Percentiles rank a stretch among this genome's conserved stretches.
Evolutionary conservation across 306 rosid species (phyloP).

Genomic region (Vigna trinervia): DNA sequence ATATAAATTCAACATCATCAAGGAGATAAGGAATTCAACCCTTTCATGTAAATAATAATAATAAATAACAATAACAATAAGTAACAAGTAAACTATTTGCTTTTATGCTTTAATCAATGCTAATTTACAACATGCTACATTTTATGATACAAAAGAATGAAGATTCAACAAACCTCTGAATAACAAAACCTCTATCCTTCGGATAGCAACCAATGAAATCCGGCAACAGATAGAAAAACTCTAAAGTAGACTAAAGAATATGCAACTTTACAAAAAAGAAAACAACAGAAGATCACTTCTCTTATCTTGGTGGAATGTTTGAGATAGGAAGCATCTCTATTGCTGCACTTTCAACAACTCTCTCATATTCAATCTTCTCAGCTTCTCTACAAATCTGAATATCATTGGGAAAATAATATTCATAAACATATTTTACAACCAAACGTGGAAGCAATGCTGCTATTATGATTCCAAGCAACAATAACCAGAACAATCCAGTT

Average conservation of each 20-base stretch:
- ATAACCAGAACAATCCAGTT: slow-evolving; percentile 67
- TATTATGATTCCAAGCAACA: slow-evolving; percentile 64
- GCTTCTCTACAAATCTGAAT: slow-evolving; percentile 86
- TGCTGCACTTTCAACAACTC: slow-evolving; percentile 59
- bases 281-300: slow-evolving; percentile 44
- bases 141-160: slow-evolving; percentile 44
- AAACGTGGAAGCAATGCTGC: slow-evolving; percentile 77
- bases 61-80: background rate
- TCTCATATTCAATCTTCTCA: slow-evolving; percentile 58
- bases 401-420: slow-evolving; percentile 68
- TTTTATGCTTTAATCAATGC: slow-evolving; percentile 17
- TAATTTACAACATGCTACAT: slow-evolving; percentile 51
- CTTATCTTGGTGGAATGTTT: slow-evolving; percentile 49
- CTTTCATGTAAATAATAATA: background rate
- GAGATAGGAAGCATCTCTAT: slow-evolving; percentile 77
- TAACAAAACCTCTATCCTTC: slow-evolving; percentile 63
- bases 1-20: slow-evolving; percentile 4
- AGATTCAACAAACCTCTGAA: slow-evolving; percentile 42
- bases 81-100: slow-evolving; percentile 29
- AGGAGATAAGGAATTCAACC: slow-evolving; percentile 19
- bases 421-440: slow-evolving; percentile 59
- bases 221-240: slow-evolving; percentile 53
- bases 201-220: slow-evolving; percentile 62
- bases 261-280: slow-evolving; percentile 54
- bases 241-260: slow-evolving; percentile 77